Percentiles rank a stretch among this genome's conserved stretches.
Conservation (phyloP, 305 asterid genomes). For the Ruellia speciosa region DNA sequence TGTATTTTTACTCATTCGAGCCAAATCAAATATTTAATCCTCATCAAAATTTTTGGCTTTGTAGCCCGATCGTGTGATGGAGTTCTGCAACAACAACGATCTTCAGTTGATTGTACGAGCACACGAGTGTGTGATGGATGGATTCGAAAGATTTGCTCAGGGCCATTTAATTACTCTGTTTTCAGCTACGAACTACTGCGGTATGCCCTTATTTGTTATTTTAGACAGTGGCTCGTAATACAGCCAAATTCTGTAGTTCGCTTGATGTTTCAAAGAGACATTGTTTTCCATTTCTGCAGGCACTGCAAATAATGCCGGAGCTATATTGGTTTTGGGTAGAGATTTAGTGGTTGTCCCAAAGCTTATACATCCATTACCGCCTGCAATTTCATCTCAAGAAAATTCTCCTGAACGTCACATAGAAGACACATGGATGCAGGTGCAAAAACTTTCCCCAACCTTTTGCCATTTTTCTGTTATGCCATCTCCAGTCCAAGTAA, state of each 20-base stretch:
- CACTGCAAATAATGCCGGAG: conserved; percentile 98
- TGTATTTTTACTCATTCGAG: background rate
- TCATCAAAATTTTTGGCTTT: conserved; percentile 8
- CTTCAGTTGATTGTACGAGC: conserved; percentile 94
- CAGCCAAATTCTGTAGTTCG: conserved; percentile 1
- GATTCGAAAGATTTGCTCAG: conserved; percentile 97
- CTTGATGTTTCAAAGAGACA: conserved; percentile 8
- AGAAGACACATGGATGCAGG: conserved; percentile 99
- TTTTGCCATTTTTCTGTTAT: background rate
- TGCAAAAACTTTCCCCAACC: conserved; percentile 24
- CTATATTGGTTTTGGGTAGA: conserved; percentile 97
- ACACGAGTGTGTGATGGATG: conserved; percentile 99
- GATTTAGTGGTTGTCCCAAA: conserved; percentile 98
- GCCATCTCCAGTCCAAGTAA: background rate
- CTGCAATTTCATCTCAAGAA: conserved; percentile 85
- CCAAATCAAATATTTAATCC: too few relatives aligned
- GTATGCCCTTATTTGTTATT: conserved; percentile 33
- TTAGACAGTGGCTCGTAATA: background rate
- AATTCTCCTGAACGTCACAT: conserved; percentile 82
- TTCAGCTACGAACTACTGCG: conserved; percentile 97
- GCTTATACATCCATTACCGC: conserved; percentile 90
- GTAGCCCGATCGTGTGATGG: conserved; percentile 99
- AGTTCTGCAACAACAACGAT: conserved; percentile 87
- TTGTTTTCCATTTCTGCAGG: conserved; percentile 35
- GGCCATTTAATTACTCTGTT: conserved; percentile 92